phyloP scores from a whole-genome alignment of 2,329 filamentous ascomycete genomes.

The Alternaria triticimaculans region DNA sequence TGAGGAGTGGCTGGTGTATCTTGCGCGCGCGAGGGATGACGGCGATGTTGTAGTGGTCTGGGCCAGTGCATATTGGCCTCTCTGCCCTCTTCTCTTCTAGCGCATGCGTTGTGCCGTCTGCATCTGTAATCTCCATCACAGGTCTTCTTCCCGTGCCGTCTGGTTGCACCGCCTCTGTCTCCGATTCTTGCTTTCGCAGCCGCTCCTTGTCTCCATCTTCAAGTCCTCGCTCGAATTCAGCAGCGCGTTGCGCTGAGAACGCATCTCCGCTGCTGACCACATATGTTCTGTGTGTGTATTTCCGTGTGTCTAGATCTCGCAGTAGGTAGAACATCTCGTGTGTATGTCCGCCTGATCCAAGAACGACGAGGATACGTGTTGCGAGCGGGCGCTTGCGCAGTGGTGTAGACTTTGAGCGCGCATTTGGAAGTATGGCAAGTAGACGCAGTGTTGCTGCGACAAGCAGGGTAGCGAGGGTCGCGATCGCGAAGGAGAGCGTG shows the following conservation, averaged over 20 bases:
- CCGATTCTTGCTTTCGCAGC: slow-evolving; percentile 1
- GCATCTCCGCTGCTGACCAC: slow-evolving; percentile 78
- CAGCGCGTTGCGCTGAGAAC: slow-evolving; percentile 70
- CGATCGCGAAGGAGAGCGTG: slow-evolving; percentile 39
- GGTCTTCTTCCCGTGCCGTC: neutral
- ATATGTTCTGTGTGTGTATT: slow-evolving; percentile 75
- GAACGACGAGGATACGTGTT: slow-evolving; percentile 76
- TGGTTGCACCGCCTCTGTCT: neutral
- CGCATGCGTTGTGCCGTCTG: slow-evolving; percentile 1
- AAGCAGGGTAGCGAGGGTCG: slow-evolving; percentile 43
- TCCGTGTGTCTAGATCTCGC: slow-evolving; percentile 57
- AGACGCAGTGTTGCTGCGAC: slow-evolving; percentile 48
- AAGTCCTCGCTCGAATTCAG: slow-evolving; percentile 65
- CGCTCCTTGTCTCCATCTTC: slow-evolving; percentile 25
- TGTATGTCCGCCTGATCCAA: slow-evolving; percentile 93
- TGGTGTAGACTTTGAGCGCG: slow-evolving; percentile 27
- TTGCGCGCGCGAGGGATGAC: slow-evolving; percentile 76
- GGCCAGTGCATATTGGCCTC: slow-evolving; percentile 20
- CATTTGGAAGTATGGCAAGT: slow-evolving; percentile 47
- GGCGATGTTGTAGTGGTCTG: slow-evolving; percentile 65
- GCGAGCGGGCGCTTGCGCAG: slow-evolving; percentile 41
- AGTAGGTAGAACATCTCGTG: slow-evolving; percentile 93
- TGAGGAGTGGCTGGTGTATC: slow-evolving; percentile 81
- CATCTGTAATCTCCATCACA: slow-evolving; percentile 5
- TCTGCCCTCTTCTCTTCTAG: neutral